Conservation (phyloP, 768 basidiomycete genomes). For the Auriscalpium orientale region DNA sequence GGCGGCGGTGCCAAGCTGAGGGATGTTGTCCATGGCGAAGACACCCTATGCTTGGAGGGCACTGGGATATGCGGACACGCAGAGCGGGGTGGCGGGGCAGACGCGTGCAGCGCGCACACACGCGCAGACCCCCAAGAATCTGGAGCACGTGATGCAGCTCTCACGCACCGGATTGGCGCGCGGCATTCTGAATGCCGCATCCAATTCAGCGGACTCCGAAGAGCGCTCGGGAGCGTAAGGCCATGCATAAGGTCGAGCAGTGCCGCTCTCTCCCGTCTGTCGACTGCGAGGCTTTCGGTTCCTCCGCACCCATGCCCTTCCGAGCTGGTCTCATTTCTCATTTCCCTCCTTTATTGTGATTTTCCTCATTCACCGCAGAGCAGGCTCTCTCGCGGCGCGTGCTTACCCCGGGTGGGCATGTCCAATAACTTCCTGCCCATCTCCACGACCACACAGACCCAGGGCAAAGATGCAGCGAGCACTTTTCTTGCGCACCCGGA, state of each 20-base stretch:
- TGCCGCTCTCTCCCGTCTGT: no score
- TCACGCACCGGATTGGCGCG: no score
- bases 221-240: no score
- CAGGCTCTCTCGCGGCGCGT: background rate
- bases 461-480: background rate
- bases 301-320: background rate
- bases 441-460: background rate
- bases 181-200: no score
- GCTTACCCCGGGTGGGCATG: background rate
- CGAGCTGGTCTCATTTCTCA: constrained; percentile 8
- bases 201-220: no score
- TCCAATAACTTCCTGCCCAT: background rate
- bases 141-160: background rate
- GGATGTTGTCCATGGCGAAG: constrained; percentile 34
- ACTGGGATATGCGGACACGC: background rate
- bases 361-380: background rate
- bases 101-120: background rate
- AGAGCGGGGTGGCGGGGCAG: background rate
- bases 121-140: background rate
- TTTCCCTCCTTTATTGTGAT: background rate
- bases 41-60: background rate
- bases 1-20: constrained; percentile 36
- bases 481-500: constrained; percentile 4
- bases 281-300: background rate
- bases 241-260: no score